phyloP scores from a whole-genome alignment of 225 moss, liverwort and hornwort genomes.

The Takakia lepidozioides region DNA sequence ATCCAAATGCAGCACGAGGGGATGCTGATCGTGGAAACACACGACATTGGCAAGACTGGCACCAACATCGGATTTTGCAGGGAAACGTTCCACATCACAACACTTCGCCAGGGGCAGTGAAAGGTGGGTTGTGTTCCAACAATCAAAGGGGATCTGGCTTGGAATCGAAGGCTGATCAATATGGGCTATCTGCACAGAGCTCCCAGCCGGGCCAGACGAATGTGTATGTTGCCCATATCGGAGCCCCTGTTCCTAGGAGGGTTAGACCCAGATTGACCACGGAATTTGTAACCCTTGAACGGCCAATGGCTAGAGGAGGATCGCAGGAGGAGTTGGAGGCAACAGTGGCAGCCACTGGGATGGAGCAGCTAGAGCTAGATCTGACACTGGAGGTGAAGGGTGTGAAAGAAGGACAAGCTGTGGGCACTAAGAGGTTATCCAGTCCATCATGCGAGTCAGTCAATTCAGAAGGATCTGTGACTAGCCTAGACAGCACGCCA shows the following conservation, averaged over 20 bases:
- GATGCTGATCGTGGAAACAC: too few species aligned
- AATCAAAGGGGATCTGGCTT: too few species aligned
- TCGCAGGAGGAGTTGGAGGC: slow-evolving; percentile 4
- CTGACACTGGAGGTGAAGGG: slow-evolving; percentile 52
- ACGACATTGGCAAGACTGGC: too few species aligned
- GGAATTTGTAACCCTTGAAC: not conserved
- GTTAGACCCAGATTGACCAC: slow-evolving; percentile 1
- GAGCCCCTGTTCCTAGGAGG: slow-evolving; percentile 1
- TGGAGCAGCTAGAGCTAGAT: slow-evolving; percentile 51
- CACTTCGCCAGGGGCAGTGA: too few species aligned
- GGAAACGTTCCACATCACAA: too few species aligned
- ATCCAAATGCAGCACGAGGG: too few species aligned
- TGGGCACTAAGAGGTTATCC: slow-evolving; percentile 21
- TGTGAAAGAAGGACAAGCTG: slow-evolving; percentile 14
- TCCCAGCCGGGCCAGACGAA: too few species aligned
- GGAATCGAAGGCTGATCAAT: too few species aligned
- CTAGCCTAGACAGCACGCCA: slow-evolving; percentile 44
- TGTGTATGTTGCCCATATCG: not conserved
- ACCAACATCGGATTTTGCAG: too few species aligned
- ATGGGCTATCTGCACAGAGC: too few species aligned
- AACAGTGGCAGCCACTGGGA: slow-evolving; percentile 7
- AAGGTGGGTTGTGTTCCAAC: too few species aligned
- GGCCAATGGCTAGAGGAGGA: slow-evolving; percentile 7
- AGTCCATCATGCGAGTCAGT: slow-evolving; percentile 51
- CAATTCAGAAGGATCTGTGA: slow-evolving; percentile 68